Evolutionary conservation across 2,329 filamentous ascomycete genomes (phyloP), one percentile per base, ranked within the genome.

Genomic region (Cercospora janseana): DNA sequence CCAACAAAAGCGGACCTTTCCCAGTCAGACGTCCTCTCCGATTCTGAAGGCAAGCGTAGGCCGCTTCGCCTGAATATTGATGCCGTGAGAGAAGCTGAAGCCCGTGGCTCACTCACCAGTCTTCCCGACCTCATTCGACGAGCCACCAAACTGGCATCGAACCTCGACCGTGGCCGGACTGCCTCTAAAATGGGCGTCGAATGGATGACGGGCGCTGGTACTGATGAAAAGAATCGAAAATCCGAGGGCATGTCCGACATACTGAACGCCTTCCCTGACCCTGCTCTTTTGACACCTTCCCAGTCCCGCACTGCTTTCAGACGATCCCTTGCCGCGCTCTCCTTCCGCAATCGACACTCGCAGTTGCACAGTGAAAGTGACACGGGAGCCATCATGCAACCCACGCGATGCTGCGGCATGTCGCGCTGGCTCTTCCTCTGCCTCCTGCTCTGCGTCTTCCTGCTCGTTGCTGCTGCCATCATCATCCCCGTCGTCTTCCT

Each of bases 71-170:
- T 96, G 3, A 83, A 96, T 64, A 85, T 96, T 18, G 85, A 91
- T 63, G 87, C 87, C 3, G 87, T 95, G 3, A 80, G 83, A 57
- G 83, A 86, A 44, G 87, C 88, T 12, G 89, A 96, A 68, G 81
- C 86, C 1, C 82, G 93, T 63, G 91, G 89, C 3, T 96, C 91
- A 66, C 76, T 95, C 56, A 97, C 93, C 1, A 96, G 91, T 69
- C 74, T 98, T 52, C 87, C 91, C 0, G 93, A 97, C 66, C 74
- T 98, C 53, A 97, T 98, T 59, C 80, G 83, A 63, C 82, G 93
- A 60, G 93, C 93, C 8, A 97, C 92, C 0, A 83, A 82, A 58
- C 74, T 97, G 28, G 92, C 91, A 12, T 82, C 88, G 0, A 90
- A 95, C 70, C 83, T 98, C 51, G 92, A 97, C 62, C 84, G 84